These are phyloP conservation scores for Phyllosticta citrichinensis DNA, from an alignment of 2,329 filamentous ascomycete species.

Conservation along the genomic window DNA sequence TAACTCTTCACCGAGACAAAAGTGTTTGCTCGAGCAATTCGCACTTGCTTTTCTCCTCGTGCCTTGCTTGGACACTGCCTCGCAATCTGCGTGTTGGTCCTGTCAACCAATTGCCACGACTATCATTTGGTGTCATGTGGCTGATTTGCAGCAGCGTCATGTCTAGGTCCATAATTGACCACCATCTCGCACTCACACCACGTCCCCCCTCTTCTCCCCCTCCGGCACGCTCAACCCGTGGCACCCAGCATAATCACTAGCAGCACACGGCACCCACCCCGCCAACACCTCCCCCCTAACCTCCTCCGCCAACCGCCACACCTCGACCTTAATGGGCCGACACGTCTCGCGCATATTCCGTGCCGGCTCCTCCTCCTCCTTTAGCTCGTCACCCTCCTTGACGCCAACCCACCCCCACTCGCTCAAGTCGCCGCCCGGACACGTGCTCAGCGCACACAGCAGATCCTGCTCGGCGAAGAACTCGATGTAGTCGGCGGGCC, in stretches of 20 bases:
- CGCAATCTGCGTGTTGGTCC: no score
- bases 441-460: conserved; percentile 56
- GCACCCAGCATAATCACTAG: conserved; percentile 52
- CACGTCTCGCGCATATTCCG: conserved; percentile 62
- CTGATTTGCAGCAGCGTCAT: no score
- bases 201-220: conserved; percentile 22
- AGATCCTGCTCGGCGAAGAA: conserved; percentile 75
- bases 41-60: no score
- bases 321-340: conserved; percentile 63
- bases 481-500: conserved; percentile 45
- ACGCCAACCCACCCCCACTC: conserved; percentile 63
- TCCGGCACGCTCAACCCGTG: conserved; percentile 52
- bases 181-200: no score
- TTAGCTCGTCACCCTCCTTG: conserved; percentile 42
- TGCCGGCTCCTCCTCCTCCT: conserved; percentile 55
- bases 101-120: no score
- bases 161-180: no score
- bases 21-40: no score
- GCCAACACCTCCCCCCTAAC: conserved; percentile 21
- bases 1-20: no score
- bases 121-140: no score
- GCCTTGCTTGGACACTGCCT: no score
- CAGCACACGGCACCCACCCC: conserved; percentile 53
- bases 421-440: conserved; percentile 71
- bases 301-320: conserved; percentile 52